Evolutionary conservation across 2,329 filamentous ascomycete genomes (phyloP).

Genomic region (Sporothrix brasiliensis): DNA sequence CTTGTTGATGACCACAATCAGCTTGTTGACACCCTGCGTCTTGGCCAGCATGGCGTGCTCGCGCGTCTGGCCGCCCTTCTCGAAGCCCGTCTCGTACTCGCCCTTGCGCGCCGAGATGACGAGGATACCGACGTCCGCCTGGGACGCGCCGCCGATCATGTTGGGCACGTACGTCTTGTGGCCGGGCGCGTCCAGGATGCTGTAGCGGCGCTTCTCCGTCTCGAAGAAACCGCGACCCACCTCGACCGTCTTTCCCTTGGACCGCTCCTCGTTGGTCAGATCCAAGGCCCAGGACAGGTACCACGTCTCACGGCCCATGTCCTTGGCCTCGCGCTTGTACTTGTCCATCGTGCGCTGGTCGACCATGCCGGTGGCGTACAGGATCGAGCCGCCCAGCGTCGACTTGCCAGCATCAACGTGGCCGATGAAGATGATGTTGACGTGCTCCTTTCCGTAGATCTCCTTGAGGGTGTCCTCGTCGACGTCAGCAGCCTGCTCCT

Average conservation of each 20-base stretch:
- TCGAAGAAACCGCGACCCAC: constrained; percentile 96
- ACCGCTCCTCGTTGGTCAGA: constrained; percentile 91
- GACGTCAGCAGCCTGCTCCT: constrained; percentile 77
- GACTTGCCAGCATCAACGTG: constrained; percentile 99
- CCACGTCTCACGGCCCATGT: constrained; percentile 95
- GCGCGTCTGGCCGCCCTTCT: constrained; percentile 91
- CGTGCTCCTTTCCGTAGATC: constrained; percentile 89
- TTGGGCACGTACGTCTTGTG: constrained; percentile 98
- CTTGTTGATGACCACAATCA: constrained; percentile 95
- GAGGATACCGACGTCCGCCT: constrained; percentile 90
- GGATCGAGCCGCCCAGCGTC: constrained; percentile 88
- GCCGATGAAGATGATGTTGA: constrained; percentile 95
- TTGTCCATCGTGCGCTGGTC: constrained; percentile 98
- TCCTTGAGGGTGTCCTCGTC: constrained; percentile 78
- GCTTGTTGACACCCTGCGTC: constrained; percentile 96
- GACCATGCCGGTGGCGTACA: constrained; percentile 97
- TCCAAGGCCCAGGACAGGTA: constrained; percentile 98
- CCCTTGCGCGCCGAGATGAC: constrained; percentile 97
- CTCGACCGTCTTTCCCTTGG: constrained; percentile 97
- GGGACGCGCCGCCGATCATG: constrained; percentile 93
- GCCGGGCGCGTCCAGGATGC: constrained; percentile 92
- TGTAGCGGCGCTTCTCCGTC: constrained; percentile 94
- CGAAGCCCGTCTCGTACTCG: constrained; percentile 98
- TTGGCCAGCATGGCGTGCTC: constrained; percentile 93
- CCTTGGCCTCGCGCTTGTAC: constrained; percentile 95